Conservation (phyloP, 192 early-diverging fungal species). For the Paraglomus brasilianum region DNA sequence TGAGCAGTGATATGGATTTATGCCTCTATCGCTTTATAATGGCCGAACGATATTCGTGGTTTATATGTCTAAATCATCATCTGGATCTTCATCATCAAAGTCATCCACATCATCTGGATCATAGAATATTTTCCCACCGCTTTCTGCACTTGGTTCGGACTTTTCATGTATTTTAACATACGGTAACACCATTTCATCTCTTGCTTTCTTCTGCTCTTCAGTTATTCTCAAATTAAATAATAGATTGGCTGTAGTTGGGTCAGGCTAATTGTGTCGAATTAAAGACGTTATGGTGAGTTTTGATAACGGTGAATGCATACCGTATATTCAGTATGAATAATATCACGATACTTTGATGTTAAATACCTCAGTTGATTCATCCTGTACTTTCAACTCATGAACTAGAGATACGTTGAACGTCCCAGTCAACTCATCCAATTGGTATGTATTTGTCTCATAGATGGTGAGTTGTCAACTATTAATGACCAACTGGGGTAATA, state of each 20-base stretch:
- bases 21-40: not conserved
- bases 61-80: conserved; percentile 88
- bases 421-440: conserved; percentile 33
- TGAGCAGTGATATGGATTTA: no score
- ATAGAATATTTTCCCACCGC: conserved; percentile 69
- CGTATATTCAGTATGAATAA: not conserved
- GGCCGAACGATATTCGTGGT: not conserved
- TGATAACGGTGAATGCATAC: not conserved
- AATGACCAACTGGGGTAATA: not conserved
- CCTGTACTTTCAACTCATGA: conserved; percentile 34
- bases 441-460: conserved; percentile 40
- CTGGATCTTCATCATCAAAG: conserved; percentile 89
- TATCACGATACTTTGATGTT: not conserved
- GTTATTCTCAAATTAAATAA: conserved; percentile 85
- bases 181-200: conserved; percentile 75
- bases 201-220: conserved; percentile 75
- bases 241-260: conserved; percentile 72
- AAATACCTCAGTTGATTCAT: not conserved
- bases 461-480: not conserved
- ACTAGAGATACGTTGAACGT: conserved; percentile 30
- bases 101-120: conserved; percentile 85
- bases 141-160: not conserved
- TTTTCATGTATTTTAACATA: conserved; percentile 68
- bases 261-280: conserved; percentile 36
- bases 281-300: not conserved